Percentiles rank a stretch among this genome's conserved stretches.
Conservation (phyloP, 1,284 basidiomycete genomes). For the Trametes polyzona region DNA sequence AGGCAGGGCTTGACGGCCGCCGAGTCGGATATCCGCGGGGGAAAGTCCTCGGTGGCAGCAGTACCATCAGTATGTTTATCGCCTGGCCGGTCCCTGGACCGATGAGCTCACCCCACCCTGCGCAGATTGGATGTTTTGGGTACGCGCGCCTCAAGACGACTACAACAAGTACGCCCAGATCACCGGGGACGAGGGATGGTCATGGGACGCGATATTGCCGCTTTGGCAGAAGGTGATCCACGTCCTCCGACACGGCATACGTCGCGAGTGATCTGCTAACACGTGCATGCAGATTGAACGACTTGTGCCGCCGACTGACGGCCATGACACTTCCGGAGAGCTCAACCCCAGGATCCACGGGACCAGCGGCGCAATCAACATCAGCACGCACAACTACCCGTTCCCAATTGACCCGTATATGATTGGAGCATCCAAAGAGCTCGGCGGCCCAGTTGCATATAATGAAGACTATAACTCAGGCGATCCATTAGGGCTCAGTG, state of each 20-base stretch:
- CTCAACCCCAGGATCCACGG: slow-evolving; percentile 19
- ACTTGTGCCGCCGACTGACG: slow-evolving; percentile 14
- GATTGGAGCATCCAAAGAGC: too few species aligned
- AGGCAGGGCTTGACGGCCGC: slow-evolving; percentile 33
- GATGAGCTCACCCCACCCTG: too few species aligned
- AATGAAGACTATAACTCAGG: slow-evolving; percentile 45
- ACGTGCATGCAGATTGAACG: slow-evolving; percentile 14
- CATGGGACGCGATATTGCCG: slow-evolving; percentile 32
- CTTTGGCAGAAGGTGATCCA: too few species aligned
- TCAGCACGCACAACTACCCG: slow-evolving; percentile 36
- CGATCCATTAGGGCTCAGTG: slow-evolving; percentile 42
- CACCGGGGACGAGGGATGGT: slow-evolving; percentile 37
- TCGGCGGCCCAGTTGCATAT: too few species aligned
- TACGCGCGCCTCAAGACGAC: slow-evolving; percentile 42
- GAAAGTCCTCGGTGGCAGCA: slow-evolving; percentile 32
- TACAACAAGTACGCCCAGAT: slow-evolving; percentile 36
- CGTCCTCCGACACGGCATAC: too few species aligned
- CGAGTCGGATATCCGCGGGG: slow-evolving; percentile 30
- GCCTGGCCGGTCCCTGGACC: too few species aligned
- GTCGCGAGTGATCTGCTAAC: too few species aligned
- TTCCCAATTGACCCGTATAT: too few species aligned
- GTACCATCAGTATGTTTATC: slow-evolving; percentile 28
- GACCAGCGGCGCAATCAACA: slow-evolving; percentile 35
- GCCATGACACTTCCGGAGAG: slow-evolving; percentile 10
- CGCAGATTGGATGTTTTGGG: slow-evolving; percentile 46